Conservation (phyloP, 164 flowering plant species). For the Vitis riparia region DNA sequence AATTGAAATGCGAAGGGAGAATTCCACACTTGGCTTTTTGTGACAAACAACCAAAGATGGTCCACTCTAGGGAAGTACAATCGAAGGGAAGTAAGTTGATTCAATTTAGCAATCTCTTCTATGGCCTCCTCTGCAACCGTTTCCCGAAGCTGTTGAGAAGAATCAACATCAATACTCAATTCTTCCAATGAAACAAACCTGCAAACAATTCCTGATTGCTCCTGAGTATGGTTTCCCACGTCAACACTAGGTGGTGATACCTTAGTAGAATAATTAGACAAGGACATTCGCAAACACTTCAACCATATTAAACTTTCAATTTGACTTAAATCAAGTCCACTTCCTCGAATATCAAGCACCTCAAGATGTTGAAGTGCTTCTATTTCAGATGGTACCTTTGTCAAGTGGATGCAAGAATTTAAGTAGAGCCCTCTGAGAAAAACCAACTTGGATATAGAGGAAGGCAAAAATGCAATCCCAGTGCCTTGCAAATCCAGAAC, state of each 20-base stretch:
- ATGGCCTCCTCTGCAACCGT: background rate
- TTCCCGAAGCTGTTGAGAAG: background rate
- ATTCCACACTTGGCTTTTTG: conserved; percentile 4
- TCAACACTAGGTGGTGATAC: too few relatives aligned
- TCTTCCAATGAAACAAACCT: conserved; percentile 15
- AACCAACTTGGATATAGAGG: conserved; percentile 14
- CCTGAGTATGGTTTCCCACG: background rate
- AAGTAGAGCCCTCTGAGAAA: conserved; percentile 26
- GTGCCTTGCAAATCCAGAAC: conserved; percentile 21
- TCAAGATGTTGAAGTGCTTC: background rate
- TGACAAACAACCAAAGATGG: background rate
- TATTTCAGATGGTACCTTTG: too few relatives aligned
- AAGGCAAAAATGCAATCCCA: conserved; percentile 19
- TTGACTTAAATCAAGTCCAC: background rate
- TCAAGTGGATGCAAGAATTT: conserved; percentile 3
- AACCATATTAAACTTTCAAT: background rate
- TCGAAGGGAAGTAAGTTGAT: background rate
- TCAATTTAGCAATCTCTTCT: conserved; percentile 5
- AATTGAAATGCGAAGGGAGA: conserved; percentile 5
- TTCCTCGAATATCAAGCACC: conserved; percentile 13
- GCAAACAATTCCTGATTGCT: background rate
- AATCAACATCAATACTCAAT: conserved; percentile 15
- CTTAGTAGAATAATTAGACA: background rate
- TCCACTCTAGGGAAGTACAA: conserved; percentile 17
- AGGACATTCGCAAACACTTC: conserved; percentile 18